Conservation (phyloP, 108 stramenopile species). For the Mayamaea pseudoterrestris region DNA sequence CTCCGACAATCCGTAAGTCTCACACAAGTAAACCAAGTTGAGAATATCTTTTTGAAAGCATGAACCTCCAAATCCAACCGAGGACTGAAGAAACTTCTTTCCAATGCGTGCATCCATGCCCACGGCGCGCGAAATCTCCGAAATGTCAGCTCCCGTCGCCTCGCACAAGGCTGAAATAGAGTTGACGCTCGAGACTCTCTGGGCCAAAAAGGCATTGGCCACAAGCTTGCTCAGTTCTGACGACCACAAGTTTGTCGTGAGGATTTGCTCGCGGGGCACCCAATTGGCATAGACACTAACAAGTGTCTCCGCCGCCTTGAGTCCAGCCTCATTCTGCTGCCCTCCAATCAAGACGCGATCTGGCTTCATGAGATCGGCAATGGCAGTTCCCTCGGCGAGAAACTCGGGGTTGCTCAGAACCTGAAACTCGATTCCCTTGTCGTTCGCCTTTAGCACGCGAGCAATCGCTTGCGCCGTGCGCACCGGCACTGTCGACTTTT, state of each 20-base stretch:
- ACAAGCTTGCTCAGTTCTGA: constrained; percentile 99
- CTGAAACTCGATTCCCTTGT: constrained; percentile 89
- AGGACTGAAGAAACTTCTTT: constrained; percentile 91
- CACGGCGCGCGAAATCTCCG: constrained; percentile 92
- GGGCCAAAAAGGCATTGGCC: constrained; percentile 98
- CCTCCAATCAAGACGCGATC: constrained; percentile 98
- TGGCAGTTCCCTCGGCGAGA: constrained; percentile 99
- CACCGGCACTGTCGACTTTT: constrained; percentile 98
- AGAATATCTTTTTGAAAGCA: constrained; percentile 99
- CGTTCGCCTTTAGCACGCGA: constrained; percentile 89
- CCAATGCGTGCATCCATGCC: constrained; percentile 98
- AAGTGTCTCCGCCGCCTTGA: constrained; percentile 67
- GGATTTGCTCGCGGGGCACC: constrained; percentile 88
- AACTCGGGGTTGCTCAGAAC: constrained; percentile 98
- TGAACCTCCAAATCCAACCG: constrained; percentile 97
- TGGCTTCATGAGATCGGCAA: constrained; percentile 87
- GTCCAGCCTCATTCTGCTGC: constrained; percentile 83
- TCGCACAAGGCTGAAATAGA: constrained; percentile 99
- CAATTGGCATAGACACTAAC: constrained; percentile 87
- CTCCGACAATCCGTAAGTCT: constrained; percentile 92
- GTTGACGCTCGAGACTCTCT: constrained; percentile 98
- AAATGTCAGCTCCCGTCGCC: constrained; percentile 94
- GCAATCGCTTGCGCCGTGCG: constrained; percentile 94
- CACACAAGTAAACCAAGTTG: constrained; percentile 98
- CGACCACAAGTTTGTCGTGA: constrained; percentile 98